Percentiles rank a stretch among this genome's conserved stretches.
Evolutionary conservation across 2,329 filamentous ascomycete genomes (phyloP).

Genomic region (Pseudogymnoascus sp.): DNA sequence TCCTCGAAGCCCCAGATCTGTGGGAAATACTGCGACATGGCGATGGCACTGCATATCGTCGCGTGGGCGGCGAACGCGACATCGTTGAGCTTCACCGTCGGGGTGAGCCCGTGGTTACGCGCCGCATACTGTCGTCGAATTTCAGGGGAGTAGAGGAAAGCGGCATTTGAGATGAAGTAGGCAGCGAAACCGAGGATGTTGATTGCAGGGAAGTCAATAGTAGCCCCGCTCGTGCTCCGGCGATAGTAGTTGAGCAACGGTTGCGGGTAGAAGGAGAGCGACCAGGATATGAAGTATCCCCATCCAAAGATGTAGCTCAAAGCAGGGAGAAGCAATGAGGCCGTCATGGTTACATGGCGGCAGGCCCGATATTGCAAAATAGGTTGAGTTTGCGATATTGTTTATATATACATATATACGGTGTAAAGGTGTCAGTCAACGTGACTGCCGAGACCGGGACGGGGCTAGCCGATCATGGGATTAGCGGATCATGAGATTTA

Average conservation of each 20-base stretch:
- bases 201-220: constrained; percentile 78
- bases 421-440: not conserved
- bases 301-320: constrained; percentile 61
- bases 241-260: constrained; percentile 71
- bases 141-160: constrained; percentile 71
- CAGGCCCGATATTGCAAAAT: not conserved
- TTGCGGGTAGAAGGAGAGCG: constrained; percentile 87
- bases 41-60: constrained; percentile 61
- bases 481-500: not conserved
- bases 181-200: constrained; percentile 65
- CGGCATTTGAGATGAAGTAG: constrained; percentile 67
- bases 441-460: not conserved
- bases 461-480: not conserved
- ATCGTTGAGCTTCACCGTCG: constrained; percentile 86
- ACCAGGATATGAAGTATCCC: constrained; percentile 74
- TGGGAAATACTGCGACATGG: constrained; percentile 70
- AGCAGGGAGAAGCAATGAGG: constrained; percentile 37
- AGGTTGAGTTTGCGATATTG: not conserved
- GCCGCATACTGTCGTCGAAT: constrained; percentile 78
- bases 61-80: constrained; percentile 81
- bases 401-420: not conserved
- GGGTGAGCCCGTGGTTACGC: constrained; percentile 66
- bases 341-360: constrained; percentile 17
- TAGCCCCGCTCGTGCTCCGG: constrained; percentile 72
- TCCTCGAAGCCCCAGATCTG: constrained; percentile 68